A percentile compares a stretch with the other conserved stretches of the same genome.
Conservation (phyloP, 2,329 filamentous ascomycete genomes). For the Sclerotiophoma versabilis region DNA sequence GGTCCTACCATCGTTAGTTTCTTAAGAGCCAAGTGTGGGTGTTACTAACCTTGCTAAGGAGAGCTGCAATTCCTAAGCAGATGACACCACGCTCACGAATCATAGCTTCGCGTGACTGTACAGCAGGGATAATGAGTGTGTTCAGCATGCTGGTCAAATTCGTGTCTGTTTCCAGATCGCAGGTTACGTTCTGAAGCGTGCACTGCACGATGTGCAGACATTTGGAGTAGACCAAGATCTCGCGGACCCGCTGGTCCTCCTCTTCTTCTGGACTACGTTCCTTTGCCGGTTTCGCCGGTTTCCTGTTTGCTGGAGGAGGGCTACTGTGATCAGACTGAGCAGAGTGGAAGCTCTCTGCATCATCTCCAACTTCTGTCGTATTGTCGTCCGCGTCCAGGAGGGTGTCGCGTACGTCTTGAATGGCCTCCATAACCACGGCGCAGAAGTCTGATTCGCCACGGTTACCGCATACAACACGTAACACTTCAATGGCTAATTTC, state of each 20-base stretch:
- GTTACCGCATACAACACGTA: conserved; percentile 82
- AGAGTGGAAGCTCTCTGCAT: conserved; percentile 82
- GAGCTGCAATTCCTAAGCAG: conserved; percentile 87
- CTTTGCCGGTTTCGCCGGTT: conserved; percentile 42
- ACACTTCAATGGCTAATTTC: conserved; percentile 81
- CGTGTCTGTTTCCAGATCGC: conserved; percentile 85
- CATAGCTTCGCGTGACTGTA: conserved; percentile 89
- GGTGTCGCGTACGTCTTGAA: conserved; percentile 95
- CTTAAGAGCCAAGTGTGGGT: too few relatives aligned
- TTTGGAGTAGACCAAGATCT: conserved; percentile 98
- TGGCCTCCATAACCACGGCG: conserved; percentile 86
- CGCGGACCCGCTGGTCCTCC: conserved; percentile 77
- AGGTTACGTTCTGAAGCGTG: conserved; percentile 92
- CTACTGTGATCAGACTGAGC: conserved; percentile 84
- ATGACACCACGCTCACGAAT: conserved; percentile 89
- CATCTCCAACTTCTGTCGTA: conserved; percentile 54
- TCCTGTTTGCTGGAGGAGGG: conserved; percentile 56
- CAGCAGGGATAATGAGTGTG: conserved; percentile 93
- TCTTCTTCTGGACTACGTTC: conserved; percentile 59
- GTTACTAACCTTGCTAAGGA: conserved; percentile 76
- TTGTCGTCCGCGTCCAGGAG: conserved; percentile 71
- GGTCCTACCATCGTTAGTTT: conserved; percentile 58
- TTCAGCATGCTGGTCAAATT: conserved; percentile 98
- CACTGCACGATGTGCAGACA: conserved; percentile 97
- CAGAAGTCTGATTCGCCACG: conserved; percentile 85